phyloP scores from a whole-genome alignment of 495 filamentous ascomycete species.

The Arthonia radiata region DNA sequence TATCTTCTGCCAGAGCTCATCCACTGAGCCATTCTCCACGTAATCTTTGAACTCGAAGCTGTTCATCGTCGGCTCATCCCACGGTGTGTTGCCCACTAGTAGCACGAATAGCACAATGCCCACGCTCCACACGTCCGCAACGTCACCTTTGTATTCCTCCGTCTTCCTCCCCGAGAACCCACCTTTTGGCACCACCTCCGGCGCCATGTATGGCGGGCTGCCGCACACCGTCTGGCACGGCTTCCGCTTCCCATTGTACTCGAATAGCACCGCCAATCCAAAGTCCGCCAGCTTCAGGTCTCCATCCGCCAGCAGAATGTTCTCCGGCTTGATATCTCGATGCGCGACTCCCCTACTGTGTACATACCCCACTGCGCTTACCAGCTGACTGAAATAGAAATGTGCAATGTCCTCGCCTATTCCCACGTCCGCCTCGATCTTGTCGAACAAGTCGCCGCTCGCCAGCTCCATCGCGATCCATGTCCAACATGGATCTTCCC shows the following conservation, averaged over 20 bases:
- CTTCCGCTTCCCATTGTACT: constrained; percentile 60
- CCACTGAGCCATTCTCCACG: too few species aligned
- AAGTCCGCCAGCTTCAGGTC: constrained; percentile 95
- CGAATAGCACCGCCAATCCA: constrained; percentile 79
- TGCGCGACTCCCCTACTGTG: constrained; percentile 80
- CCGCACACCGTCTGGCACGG: constrained; percentile 73
- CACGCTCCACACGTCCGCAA: constrained; percentile 90
- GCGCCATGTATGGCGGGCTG: constrained; percentile 90
- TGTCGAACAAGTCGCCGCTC: constrained; percentile 94
- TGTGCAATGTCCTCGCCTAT: constrained; percentile 83
- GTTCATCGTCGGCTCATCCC: constrained; percentile 64
- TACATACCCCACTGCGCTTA: constrained; percentile 79
- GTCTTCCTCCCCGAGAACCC: constrained; percentile 24
- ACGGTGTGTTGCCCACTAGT: constrained; percentile 87
- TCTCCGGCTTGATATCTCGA: constrained; percentile 79
- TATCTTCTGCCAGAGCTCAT: constrained; percentile 66
- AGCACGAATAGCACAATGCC: constrained; percentile 92
- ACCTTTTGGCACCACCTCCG: constrained; percentile 37
- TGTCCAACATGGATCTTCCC: constrained; percentile 71
- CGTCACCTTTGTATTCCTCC: constrained; percentile 52
- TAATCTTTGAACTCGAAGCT: constrained; percentile 15
- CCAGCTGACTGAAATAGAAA: constrained; percentile 81
- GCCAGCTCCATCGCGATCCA: constrained; percentile 99
- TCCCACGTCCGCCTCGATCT: constrained; percentile 91
- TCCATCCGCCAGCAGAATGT: constrained; percentile 63